A percentile compares a stretch with the other conserved stretches of the same genome.
Conservation (phyloP, 768 basidiomycete genomes). For the Asterophora parasitica region DNA sequence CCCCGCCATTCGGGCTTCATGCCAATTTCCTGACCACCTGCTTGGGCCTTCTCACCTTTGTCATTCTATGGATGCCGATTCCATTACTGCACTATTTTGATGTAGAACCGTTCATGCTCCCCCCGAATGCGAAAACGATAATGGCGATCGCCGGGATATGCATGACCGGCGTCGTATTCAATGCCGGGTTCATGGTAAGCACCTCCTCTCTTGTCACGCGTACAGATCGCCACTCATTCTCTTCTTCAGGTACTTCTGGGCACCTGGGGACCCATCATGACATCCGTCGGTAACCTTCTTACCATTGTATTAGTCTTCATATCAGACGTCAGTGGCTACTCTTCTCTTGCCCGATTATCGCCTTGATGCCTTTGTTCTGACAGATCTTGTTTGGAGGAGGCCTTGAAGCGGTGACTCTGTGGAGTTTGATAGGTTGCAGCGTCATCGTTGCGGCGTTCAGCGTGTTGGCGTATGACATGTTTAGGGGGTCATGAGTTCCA, state of each 20-base stretch:
- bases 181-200: conserved; percentile 88
- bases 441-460: conserved; percentile 82
- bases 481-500: conserved; percentile 25
- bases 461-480: conserved; percentile 71
- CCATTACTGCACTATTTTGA: conserved; percentile 66
- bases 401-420: conserved; percentile 54
- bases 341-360: background rate
- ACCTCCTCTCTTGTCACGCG: conserved; percentile 15
- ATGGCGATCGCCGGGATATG: conserved; percentile 65
- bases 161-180: conserved; percentile 70
- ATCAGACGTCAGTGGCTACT: conserved; percentile 53
- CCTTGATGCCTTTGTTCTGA: background rate
- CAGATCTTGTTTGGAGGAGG: conserved; percentile 59
- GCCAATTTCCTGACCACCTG: conserved; percentile 76
- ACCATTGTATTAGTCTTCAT: conserved; percentile 87
- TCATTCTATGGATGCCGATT: conserved; percentile 74
- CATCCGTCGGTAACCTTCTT: conserved; percentile 89
- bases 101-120: conserved; percentile 64
- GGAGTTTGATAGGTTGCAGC: conserved; percentile 72
- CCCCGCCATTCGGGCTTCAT: conserved; percentile 80
- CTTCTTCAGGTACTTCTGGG: conserved; percentile 65
- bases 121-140: conserved; percentile 41
- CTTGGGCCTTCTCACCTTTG: conserved; percentile 76
- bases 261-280: conserved; percentile 83
- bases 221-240: conserved; percentile 4